Evolutionary conservation across 768 basidiomycete genomes (phyloP).

Genomic region (Tremella yokohamensis): DNA sequence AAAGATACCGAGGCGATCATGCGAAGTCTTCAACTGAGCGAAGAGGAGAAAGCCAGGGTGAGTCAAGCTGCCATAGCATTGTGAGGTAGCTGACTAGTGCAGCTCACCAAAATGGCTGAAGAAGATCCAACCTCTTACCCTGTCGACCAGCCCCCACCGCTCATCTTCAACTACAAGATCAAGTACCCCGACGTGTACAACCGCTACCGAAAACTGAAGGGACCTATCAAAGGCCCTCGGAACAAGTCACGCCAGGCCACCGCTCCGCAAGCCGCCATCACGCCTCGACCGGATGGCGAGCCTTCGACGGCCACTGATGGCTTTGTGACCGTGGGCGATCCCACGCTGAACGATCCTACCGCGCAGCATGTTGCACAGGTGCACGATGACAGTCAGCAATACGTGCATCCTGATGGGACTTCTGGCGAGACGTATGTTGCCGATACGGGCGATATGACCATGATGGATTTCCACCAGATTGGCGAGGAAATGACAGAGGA

Average conservation of each 20-base stretch:
- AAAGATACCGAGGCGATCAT: conserved; percentile 33
- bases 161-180: conserved; percentile 31
- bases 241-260: not conserved
- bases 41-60: conserved; percentile 28
- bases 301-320: no score
- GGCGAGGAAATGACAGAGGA: conserved; percentile 6
- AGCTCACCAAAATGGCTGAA: conserved; percentile 14
- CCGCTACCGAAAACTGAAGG: conserved; percentile 38
- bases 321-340: no score
- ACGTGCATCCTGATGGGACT: no score
- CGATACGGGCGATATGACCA: not conserved
- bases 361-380: no score
- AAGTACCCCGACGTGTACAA: conserved; percentile 48
- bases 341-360: no score
- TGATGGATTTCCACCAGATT: conserved; percentile 1
- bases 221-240: conserved; percentile 32
- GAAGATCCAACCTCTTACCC: conserved; percentile 20
- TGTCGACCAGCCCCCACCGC: conserved; percentile 33
- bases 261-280: no score
- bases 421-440: no score
- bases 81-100: not conserved
- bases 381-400: no score
- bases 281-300: no score
- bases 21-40: conserved; percentile 28
- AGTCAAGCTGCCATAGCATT: not conserved